Evolutionary conservation across 2,329 filamentous ascomycete genomes (phyloP).

Genomic region (Colletotrichum sp.): DNA sequence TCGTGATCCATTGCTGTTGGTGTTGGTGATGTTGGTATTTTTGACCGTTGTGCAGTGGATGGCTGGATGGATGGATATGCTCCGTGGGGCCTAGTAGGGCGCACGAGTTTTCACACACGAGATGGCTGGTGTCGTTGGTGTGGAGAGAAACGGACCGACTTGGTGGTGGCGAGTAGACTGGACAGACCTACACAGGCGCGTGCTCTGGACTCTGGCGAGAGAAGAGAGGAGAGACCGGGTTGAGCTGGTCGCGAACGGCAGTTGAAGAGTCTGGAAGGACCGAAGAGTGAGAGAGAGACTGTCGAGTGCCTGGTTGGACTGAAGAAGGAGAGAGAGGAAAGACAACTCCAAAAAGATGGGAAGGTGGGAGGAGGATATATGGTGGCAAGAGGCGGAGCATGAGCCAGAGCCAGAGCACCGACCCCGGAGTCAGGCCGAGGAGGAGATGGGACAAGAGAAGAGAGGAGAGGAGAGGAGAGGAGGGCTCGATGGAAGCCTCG

Average conservation of each 20-base stretch:
- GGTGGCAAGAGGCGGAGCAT: constrained; percentile 17
- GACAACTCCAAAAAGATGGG: neutral
- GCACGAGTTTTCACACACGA: neutral
- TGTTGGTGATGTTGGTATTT: neutral
- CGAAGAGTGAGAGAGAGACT: neutral
- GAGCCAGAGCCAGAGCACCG: neutral
- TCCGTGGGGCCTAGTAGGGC: neutral
- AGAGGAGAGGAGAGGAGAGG: neutral
- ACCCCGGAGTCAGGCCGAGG: constrained; percentile 19
- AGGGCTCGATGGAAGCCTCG: neutral
- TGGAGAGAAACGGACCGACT: neutral
- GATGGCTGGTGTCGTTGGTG: neutral
- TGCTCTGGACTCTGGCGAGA: too few relatives aligned
- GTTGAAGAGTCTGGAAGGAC: neutral
- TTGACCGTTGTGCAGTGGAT: too few relatives aligned
- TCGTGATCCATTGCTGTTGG: constrained; percentile 18
- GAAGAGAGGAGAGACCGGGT: neutral
- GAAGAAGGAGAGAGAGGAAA: neutral
- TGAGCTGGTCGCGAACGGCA: constrained; percentile 6
- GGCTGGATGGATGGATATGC: neutral
- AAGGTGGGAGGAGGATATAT: constrained; percentile 16
- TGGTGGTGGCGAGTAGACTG: neutral
- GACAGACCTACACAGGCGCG: neutral
- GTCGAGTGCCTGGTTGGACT: constrained; percentile 4
- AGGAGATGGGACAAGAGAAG: neutral